A percentile compares a stretch with the other conserved stretches of the same genome.
phyloP scores from a whole-genome alignment of 306 rosid species.

The Arachis hypogaea region DNA sequence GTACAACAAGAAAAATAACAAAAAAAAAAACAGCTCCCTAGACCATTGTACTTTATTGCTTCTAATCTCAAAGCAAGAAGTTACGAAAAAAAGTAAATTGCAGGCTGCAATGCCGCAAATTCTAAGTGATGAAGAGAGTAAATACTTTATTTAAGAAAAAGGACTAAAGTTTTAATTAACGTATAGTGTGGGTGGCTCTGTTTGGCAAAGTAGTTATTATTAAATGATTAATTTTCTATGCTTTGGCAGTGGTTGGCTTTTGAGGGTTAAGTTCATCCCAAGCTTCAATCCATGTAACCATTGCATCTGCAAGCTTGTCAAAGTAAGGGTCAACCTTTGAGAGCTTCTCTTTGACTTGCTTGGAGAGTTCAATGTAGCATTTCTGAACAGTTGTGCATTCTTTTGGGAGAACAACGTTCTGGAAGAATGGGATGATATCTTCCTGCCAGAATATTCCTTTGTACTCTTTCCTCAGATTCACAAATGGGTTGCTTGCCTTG shows the following conservation, averaged over 20 bases:
- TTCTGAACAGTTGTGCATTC: slow-evolving; percentile 85
- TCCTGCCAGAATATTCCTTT: slow-evolving; percentile 56
- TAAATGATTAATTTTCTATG: background rate
- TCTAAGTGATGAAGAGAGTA: slow-evolving; percentile 10
- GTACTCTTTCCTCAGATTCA: slow-evolving; percentile 52
- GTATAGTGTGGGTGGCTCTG: no score
- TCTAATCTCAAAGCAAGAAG: slow-evolving; percentile 39
- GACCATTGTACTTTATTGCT: slow-evolving; percentile 42
- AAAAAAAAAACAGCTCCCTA: slow-evolving; percentile 38
- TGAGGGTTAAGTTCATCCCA: slow-evolving; percentile 75
- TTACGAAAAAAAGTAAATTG: slow-evolving; percentile 8
- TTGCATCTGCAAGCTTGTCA: slow-evolving; percentile 66
- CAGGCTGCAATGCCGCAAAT: slow-evolving; percentile 48
- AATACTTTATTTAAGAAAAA: background rate
- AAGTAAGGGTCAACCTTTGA: slow-evolving; percentile 84
- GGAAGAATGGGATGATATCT: slow-evolving; percentile 55
- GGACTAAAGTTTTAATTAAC: background rate
- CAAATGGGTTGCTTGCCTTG: slow-evolving; percentile 54
- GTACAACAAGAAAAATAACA: background rate
- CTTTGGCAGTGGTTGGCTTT: slow-evolving; percentile 35
- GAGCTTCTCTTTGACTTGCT: slow-evolving; percentile 87
- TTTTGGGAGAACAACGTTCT: slow-evolving; percentile 53
- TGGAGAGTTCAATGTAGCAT: slow-evolving; percentile 85
- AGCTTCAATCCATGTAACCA: slow-evolving; percentile 81
- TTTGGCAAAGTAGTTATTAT: background rate